Conservation (phyloP, 2,329 filamentous ascomycete genomes). For the Trichoderma afroharzianum region DNA sequence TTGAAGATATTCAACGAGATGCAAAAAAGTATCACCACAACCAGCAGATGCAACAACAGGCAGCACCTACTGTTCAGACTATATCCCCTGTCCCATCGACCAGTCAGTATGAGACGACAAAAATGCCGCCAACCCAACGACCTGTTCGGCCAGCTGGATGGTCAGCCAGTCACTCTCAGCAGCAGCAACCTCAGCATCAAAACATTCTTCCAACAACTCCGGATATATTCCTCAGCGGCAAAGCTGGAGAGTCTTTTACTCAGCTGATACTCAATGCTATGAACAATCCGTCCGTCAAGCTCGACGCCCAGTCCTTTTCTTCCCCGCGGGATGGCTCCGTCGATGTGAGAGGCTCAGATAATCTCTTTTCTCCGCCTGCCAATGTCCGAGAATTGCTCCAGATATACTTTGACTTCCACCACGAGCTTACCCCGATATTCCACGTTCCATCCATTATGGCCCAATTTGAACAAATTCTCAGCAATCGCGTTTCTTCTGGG, state of each 20-base stretch:
- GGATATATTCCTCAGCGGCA: slow-evolving; percentile 7
- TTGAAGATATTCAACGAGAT: slow-evolving; percentile 1
- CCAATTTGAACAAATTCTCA: background rate
- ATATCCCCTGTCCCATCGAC: background rate
- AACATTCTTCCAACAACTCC: slow-evolving; percentile 2
- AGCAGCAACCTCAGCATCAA: background rate
- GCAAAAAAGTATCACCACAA: background rate
- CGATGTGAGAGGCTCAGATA: background rate
- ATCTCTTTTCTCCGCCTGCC: background rate
- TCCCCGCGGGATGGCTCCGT: background rate
- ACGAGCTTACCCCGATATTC: slow-evolving; percentile 8
- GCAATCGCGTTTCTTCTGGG: background rate
- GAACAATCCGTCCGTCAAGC: background rate
- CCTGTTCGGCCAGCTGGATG: background rate
- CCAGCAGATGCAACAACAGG: background rate
- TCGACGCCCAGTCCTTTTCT: background rate
- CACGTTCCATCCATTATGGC: slow-evolving; percentile 7
- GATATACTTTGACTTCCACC: slow-evolving; percentile 4
- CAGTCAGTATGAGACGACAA: background rate
- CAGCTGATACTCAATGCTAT: slow-evolving; percentile 9
- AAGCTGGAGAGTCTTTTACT: slow-evolving; percentile 5
- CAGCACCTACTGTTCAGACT: background rate
- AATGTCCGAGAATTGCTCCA: background rate
- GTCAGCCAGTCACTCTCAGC: background rate
- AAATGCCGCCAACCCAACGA: background rate